A percentile compares a stretch with the other conserved stretches of the same genome.
Evolutionary conservation across 1,284 basidiomycete species (phyloP).

Genomic region (Mycocalia duriaeana): DNA sequence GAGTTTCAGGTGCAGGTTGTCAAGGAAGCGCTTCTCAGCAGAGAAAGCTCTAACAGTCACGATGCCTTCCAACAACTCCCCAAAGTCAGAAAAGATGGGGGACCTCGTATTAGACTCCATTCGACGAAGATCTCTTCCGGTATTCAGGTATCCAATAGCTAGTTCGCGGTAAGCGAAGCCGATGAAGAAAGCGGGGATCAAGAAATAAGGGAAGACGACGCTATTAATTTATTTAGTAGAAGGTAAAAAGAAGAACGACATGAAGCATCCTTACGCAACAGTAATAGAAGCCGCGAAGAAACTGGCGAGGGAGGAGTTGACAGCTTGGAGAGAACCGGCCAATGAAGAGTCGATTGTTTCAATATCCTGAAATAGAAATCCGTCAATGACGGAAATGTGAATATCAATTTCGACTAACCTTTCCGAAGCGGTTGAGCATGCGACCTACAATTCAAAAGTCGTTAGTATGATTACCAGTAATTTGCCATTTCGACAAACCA

Average conservation of each 20-base stretch:
- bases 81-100: constrained; percentile 75
- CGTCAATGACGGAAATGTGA: not conserved
- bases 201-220: constrained; percentile 67
- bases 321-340: constrained; percentile 65
- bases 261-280: constrained; percentile 39
- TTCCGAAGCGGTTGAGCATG: constrained; percentile 64
- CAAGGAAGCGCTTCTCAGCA: constrained; percentile 76
- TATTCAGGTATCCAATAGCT: constrained; percentile 71
- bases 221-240: constrained; percentile 23
- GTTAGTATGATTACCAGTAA: constrained; percentile 1
- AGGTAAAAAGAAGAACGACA: not conserved
- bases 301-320: constrained; percentile 68
- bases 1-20: constrained; percentile 62
- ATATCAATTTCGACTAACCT: constrained; percentile 27
- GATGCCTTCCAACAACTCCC: constrained; percentile 76
- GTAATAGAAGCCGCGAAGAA: constrained; percentile 68
- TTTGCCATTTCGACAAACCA: constrained; percentile 20
- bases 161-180: constrained; percentile 58
- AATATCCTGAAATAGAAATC: constrained; percentile 46
- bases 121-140: constrained; percentile 71
- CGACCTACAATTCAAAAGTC: constrained; percentile 32
- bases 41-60: constrained; percentile 88
- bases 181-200: constrained; percentile 66
- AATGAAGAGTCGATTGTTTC: constrained; percentile 74
- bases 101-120: constrained; percentile 74